These are phyloP conservation scores for Chalaropsis thielavioides DNA, from an alignment of 2,329 filamentous ascomycete genomes.

Conservation along the genomic window DNA sequence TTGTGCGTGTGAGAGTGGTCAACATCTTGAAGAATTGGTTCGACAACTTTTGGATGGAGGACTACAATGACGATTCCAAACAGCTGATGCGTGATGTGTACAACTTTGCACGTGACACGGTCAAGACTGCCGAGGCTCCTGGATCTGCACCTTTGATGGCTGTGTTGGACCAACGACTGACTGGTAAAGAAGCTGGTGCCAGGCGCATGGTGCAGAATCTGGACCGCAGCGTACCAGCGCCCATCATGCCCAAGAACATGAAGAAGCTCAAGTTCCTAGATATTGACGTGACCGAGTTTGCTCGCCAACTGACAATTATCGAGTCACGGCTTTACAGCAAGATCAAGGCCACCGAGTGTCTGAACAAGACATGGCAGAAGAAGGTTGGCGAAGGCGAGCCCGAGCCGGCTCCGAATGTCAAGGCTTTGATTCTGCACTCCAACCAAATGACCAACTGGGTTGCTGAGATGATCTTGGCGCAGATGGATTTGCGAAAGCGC, in stretches of 20 bases:
- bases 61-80: slow-evolving; percentile 67
- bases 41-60: slow-evolving; percentile 98
- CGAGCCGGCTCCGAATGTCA: slow-evolving; percentile 85
- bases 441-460: slow-evolving; percentile 99
- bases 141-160: slow-evolving; percentile 73
- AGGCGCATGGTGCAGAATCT: slow-evolving; percentile 79
- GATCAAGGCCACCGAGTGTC: slow-evolving; percentile 86
- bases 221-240: slow-evolving; percentile 65
- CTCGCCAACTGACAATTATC: slow-evolving; percentile 92
- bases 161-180: slow-evolving; percentile 75
- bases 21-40: slow-evolving; percentile 99
- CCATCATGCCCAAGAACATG: slow-evolving; percentile 97
- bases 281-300: slow-evolving; percentile 90
- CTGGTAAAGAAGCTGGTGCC: slow-evolving; percentile 72
- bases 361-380: slow-evolving; percentile 99
- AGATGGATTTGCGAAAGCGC: slow-evolving; percentile 86
- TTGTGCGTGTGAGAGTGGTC: slow-evolving; percentile 87
- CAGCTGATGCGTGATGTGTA: slow-evolving; percentile 79
- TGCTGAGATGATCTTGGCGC: slow-evolving; percentile 93
- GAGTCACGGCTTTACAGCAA: slow-evolving; percentile 90
- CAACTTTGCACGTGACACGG: slow-evolving; percentile 78
- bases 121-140: slow-evolving; percentile 85
- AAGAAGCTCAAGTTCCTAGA: slow-evolving; percentile 98
- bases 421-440: slow-evolving; percentile 89
- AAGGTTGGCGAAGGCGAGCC: slow-evolving; percentile 69